These are phyloP conservation scores for Kandelia obovata DNA, from an alignment of 345 rosid genomes.

Conservation along the genomic window DNA sequence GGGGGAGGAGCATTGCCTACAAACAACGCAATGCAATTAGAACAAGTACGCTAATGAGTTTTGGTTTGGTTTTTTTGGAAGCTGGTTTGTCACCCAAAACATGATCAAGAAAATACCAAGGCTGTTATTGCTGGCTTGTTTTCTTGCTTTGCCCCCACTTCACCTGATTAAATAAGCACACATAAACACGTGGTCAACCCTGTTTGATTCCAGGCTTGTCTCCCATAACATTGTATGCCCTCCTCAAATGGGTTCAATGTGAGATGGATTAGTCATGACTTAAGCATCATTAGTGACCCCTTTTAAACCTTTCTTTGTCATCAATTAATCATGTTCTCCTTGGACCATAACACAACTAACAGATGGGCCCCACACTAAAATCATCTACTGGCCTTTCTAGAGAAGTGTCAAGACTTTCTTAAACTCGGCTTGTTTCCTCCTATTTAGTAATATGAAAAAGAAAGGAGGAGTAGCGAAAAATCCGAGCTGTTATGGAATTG, in stretches of 20 bases:
- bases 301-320: conserved; percentile 24
- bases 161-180: background rate
- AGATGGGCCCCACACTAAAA: conserved; percentile 38
- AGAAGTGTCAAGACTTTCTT: conserved; percentile 10
- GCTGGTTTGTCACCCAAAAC: conserved; percentile 45
- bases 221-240: background rate
- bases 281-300: conserved; percentile 18
- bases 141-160: conserved; percentile 34
- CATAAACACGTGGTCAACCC: conserved; percentile 29
- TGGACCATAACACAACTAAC: conserved; percentile 25
- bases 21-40: conserved; percentile 32
- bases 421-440: conserved; percentile 3
- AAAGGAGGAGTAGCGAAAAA: background rate
- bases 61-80: conserved; percentile 14
- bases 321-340: conserved; percentile 12
- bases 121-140: conserved; percentile 32
- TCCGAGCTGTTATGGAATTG: conserved; percentile 13
- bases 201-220: conserved; percentile 28
- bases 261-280: conserved; percentile 6
- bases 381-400: conserved; percentile 12
- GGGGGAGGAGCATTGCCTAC: conserved; percentile 7
- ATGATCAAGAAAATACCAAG: conserved; percentile 42
- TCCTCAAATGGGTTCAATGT: conserved; percentile 13
- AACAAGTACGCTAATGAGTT: conserved; percentile 13
- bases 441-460: background rate